Percentiles rank a stretch among this genome's conserved stretches.
These are phyloP conservation scores for Pyrenophora graminea DNA, from an alignment of 2,329 filamentous ascomycete species.

Conservation along the genomic window DNA sequence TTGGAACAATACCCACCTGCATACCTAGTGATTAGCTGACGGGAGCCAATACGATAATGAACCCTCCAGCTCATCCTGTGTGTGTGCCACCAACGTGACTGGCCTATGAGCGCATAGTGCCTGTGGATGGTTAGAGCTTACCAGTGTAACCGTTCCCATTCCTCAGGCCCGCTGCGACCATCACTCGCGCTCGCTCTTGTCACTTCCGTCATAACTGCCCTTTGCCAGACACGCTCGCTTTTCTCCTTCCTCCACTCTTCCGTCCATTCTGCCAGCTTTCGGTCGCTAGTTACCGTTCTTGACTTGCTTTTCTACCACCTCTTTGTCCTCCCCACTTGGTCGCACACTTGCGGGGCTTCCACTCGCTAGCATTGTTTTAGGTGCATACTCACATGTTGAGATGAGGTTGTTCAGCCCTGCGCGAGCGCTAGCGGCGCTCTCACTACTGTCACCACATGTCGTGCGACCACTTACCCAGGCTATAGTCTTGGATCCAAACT, in stretches of 20 bases:
- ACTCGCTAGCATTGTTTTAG: slow-evolving; percentile 5
- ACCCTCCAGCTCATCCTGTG: not conserved
- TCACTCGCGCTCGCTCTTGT: slow-evolving; percentile 13
- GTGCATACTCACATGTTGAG: slow-evolving; percentile 21
- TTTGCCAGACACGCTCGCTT: slow-evolving; percentile 7
- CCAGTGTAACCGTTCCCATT: not conserved
- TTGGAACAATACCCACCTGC: slow-evolving; percentile 2
- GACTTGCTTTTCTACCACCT: slow-evolving; percentile 4
- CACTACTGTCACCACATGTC: slow-evolving; percentile 26
- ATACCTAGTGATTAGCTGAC: slow-evolving; percentile 10
- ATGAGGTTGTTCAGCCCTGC: slow-evolving; percentile 37
- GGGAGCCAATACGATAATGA: slow-evolving; percentile 4
- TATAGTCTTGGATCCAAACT: slow-evolving; percentile 31
- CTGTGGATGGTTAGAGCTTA: not conserved
- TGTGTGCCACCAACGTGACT: not conserved
- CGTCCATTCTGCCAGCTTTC: not conserved
- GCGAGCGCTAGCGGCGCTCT: slow-evolving; percentile 33
- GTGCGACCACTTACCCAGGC: slow-evolving; percentile 26
- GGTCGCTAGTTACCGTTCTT: not conserved
- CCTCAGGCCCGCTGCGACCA: slow-evolving; percentile 8
- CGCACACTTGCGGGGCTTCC: slow-evolving; percentile 5
- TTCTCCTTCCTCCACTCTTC: not conserved
- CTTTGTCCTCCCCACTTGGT: slow-evolving; percentile 2
- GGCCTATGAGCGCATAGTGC: not conserved
- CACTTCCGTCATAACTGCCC: slow-evolving; percentile 6